These are phyloP conservation scores for Croton laevigatus DNA, from an alignment of 441 rosid species.

Conservation along the genomic window DNA sequence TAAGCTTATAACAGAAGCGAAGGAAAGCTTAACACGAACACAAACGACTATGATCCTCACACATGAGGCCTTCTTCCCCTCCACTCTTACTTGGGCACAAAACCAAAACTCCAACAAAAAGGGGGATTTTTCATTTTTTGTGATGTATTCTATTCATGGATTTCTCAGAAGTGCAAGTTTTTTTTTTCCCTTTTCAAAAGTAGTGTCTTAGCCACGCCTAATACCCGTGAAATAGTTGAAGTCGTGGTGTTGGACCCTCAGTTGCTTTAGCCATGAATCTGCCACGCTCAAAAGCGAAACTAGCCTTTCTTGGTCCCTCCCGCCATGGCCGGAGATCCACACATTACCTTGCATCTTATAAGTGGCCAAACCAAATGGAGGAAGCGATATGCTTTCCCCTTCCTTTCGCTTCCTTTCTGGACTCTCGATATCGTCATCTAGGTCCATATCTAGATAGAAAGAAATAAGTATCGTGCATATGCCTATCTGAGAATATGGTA, in stretches of 20 bases:
- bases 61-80: neutral
- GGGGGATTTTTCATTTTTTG: slow-evolving; percentile 5
- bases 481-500: neutral
- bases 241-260: slow-evolving; percentile 95
- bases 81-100: neutral
- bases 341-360: slow-evolving; percentile 96
- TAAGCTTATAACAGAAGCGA: neutral
- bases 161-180: neutral
- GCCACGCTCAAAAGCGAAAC: slow-evolving; percentile 82
- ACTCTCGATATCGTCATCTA: slow-evolving; percentile 54
- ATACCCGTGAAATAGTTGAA: slow-evolving; percentile 79
- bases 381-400: slow-evolving; percentile 59
- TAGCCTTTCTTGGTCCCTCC: slow-evolving; percentile 78
- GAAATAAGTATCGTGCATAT: neutral
- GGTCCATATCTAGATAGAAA: slow-evolving; percentile 53
- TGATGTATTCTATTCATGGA: slow-evolving; percentile 20
- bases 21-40: slow-evolving; percentile 10
- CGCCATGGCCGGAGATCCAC: slow-evolving; percentile 75
- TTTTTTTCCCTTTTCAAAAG: neutral
- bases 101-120: slow-evolving; percentile 9
- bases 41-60: slow-evolving; percentile 21
- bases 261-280: slow-evolving; percentile 97
- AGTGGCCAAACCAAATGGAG: slow-evolving; percentile 84
- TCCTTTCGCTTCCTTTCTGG: slow-evolving; percentile 49
- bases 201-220: slow-evolving; percentile 48